phyloP scores from a whole-genome alignment of 2,329 filamentous ascomycete species.

The Thelonectria discophora region DNA sequence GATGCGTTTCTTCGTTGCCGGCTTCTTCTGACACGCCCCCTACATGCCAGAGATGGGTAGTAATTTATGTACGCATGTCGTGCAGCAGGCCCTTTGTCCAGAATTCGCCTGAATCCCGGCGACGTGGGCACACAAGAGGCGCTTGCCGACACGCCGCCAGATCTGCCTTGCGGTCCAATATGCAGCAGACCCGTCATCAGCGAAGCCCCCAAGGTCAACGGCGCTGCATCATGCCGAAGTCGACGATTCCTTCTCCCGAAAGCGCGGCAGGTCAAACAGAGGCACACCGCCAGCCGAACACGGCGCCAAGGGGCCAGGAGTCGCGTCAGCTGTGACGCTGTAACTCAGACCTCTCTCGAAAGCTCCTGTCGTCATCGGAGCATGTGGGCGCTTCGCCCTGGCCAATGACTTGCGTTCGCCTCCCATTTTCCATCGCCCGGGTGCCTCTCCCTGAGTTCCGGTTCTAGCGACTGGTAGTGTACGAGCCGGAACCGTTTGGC shows the following conservation, averaged over 20 bases:
- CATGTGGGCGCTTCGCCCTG: conserved; percentile 29
- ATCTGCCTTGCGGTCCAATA: conserved; percentile 37
- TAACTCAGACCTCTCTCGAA: conserved; percentile 22
- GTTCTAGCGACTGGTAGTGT: conserved; percentile 31
- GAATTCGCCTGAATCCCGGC: conserved; percentile 39
- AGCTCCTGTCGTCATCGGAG: conserved; percentile 40
- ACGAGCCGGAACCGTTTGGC: conserved; percentile 34
- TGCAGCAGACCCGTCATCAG: conserved; percentile 38
- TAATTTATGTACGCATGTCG: conserved; percentile 43
- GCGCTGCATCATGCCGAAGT: conserved; percentile 13
- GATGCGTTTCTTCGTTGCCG: conserved; percentile 3
- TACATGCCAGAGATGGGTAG: conserved; percentile 28
- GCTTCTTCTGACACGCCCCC: conserved; percentile 20
- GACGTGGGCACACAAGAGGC: conserved; percentile 40
- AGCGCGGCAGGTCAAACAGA: conserved; percentile 27
- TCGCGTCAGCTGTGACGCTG: conserved; percentile 38
- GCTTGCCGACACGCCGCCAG: conserved; percentile 36
- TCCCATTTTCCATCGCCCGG: conserved; percentile 35
- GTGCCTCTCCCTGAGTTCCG: conserved; percentile 41
- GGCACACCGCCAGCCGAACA: conserved; percentile 27
- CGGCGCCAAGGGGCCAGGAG: conserved; percentile 23
- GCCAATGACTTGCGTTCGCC: conserved; percentile 32
- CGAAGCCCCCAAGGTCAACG: conserved; percentile 39
- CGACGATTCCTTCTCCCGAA: conserved; percentile 16
- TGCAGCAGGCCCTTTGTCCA: conserved; percentile 41